A percentile compares a stretch with the other conserved stretches of the same genome.
These are phyloP conservation scores for Gracilaria gracilis DNA, from an alignment of 23 red algal species.

Conservation along the genomic window DNA sequence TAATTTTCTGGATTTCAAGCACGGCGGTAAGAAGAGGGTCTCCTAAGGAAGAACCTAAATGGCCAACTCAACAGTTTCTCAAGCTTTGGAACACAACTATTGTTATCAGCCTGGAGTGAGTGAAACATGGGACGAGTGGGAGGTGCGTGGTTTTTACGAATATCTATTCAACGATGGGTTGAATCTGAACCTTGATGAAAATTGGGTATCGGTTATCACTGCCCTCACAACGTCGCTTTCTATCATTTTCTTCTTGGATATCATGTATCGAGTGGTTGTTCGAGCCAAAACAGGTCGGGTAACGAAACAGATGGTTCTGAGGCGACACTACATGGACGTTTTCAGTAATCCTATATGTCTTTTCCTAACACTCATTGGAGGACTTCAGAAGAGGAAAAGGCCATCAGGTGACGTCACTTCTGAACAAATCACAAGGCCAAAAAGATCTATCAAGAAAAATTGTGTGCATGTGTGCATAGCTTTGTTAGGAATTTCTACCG, in stretches of 20 bases:
- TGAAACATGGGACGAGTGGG: neutral
- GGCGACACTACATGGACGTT: neutral
- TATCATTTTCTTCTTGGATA: neutral
- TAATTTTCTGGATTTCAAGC: no score
- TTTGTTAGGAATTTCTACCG: neutral
- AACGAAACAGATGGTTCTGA: neutral
- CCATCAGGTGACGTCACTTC: no score
- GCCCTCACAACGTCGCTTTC: neutral
- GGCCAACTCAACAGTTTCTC: no score
- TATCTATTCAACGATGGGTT: slow-evolving; percentile 4
- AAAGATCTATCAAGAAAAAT: neutral
- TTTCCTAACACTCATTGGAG: neutral
- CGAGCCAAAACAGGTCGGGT: neutral
- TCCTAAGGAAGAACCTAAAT: no score
- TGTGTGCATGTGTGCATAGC: neutral
- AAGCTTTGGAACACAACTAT: no score
- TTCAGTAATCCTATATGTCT: neutral
- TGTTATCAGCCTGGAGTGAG: no score
- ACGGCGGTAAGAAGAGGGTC: no score
- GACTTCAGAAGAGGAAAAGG: no score
- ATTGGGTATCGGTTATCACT: neutral
- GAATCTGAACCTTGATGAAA: slow-evolving; percentile 18
- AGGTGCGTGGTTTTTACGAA: slow-evolving; percentile 5
- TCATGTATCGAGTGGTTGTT: neutral
- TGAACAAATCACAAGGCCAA: no score